A percentile compares a stretch with the other conserved stretches of the same genome.
These are phyloP conservation scores for Aegilops bicornis DNA, from an alignment of 176 grass and related monocot genomes.

Conservation along the genomic window DNA sequence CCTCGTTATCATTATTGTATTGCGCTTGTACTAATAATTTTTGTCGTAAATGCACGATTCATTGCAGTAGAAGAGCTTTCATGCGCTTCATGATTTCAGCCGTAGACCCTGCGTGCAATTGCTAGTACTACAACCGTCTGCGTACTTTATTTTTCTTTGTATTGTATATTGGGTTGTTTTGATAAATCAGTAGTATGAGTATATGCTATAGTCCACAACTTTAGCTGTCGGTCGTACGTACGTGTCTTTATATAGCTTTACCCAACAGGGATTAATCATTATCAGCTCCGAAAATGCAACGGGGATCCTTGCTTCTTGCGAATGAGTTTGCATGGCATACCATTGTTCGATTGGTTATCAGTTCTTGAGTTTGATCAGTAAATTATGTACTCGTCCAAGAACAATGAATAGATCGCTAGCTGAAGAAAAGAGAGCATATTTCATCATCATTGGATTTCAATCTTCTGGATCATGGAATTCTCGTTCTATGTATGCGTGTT, in stretches of 20 bases:
- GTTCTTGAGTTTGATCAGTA: neutral
- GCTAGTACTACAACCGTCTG: constrained; percentile 16
- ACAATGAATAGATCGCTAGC: neutral
- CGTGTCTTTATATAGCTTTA: constrained; percentile 7
- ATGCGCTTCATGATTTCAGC: constrained; percentile 48
- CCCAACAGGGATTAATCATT: constrained; percentile 17
- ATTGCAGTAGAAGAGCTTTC: constrained; percentile 32
- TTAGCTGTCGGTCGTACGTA: neutral
- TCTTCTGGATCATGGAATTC: neutral
- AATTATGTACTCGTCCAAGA: neutral
- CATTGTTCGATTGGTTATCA: neutral
- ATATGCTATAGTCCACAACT: neutral
- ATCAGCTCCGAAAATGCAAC: neutral
- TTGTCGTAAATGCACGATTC: constrained; percentile 19
- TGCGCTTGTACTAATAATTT: constrained; percentile 36
- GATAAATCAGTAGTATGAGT: neutral
- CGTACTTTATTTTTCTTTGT: constrained; percentile 25
- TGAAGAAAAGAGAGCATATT: neutral
- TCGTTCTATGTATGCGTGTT: neutral
- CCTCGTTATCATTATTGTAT: neutral
- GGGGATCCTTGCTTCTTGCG: neutral
- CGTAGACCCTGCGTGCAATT: neutral
- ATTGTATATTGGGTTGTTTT: constrained; percentile 12
- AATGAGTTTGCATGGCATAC: neutral
- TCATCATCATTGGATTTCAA: neutral